A percentile compares a stretch with the other conserved stretches of the same genome.
Evolutionary conservation across 2,329 filamentous ascomycete species (phyloP).

Genomic region (Cladophialophora bantiana): DNA sequence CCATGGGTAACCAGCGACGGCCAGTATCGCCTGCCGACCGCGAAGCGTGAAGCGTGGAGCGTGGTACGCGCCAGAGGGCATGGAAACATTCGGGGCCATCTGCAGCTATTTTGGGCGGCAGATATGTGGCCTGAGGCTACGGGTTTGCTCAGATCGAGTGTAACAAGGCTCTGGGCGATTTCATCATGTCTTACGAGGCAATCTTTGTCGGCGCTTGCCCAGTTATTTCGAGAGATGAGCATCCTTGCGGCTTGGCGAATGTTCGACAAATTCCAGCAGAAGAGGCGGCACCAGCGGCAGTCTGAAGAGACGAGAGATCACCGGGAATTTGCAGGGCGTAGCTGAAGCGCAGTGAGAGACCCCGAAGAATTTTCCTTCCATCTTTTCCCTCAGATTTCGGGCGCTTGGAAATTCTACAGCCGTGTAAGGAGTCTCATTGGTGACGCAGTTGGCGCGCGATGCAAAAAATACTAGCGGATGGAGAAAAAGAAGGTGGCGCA

Average conservation of each 20-base stretch:
- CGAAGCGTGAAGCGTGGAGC: conserved; percentile 35
- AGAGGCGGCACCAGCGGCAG: conserved; percentile 21
- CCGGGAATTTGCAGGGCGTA: conserved; percentile 14
- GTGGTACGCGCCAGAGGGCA: conserved; percentile 35
- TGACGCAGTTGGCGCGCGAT: conserved; percentile 24
- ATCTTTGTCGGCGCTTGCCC: conserved; percentile 37
- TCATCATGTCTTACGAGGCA: conserved; percentile 36
- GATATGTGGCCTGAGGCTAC: conserved; percentile 10
- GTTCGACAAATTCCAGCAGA: conserved; percentile 19
- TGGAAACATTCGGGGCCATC: conserved; percentile 30
- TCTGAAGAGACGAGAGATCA: conserved; percentile 28
- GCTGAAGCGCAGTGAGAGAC: conserved; percentile 34
- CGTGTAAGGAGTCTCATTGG: conserved; percentile 21
- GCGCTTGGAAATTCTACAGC: conserved; percentile 25
- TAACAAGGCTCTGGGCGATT: conserved; percentile 28
- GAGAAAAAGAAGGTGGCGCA: conserved; percentile 24
- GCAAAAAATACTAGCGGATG: conserved; percentile 20
- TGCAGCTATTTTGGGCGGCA: conserved; percentile 34
- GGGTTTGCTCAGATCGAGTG: conserved; percentile 24
- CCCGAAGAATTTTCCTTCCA: conserved; percentile 9
- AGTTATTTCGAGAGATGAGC: conserved; percentile 37
- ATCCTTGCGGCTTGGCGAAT: conserved; percentile 37
- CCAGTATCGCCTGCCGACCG: conserved; percentile 30
- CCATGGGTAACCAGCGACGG: conserved; percentile 30
- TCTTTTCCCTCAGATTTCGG: conserved; percentile 21